Conservation (phyloP, 1,284 basidiomycete species). For the Leccinum pachyderme region DNA sequence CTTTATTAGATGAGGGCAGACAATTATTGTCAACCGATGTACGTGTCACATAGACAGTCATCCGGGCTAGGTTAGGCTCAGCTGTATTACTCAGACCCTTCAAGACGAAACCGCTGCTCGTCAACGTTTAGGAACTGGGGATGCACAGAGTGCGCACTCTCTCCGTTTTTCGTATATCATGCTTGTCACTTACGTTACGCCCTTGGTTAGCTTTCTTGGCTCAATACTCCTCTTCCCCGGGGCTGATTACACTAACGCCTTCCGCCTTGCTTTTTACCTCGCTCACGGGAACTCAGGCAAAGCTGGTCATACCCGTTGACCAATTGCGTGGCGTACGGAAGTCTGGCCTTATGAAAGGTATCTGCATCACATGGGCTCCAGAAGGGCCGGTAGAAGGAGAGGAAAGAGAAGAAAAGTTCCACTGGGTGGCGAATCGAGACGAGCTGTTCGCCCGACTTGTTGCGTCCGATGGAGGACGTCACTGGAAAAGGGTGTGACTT, state of each 20-base stretch:
- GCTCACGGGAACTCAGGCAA: constrained; percentile 45
- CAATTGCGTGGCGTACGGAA: constrained; percentile 58
- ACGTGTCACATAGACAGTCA: constrained; percentile 10
- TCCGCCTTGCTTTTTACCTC: constrained; percentile 54
- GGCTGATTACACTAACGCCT: constrained; percentile 55
- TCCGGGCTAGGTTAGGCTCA: constrained; percentile 4
- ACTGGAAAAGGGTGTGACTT: constrained; percentile 37
- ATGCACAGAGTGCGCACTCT: constrained; percentile 40
- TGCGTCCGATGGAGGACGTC: constrained; percentile 41
- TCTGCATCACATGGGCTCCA: constrained; percentile 48
- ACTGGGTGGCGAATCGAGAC: constrained; percentile 59
- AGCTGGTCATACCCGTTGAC: constrained; percentile 44
- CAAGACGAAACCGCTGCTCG: neutral
- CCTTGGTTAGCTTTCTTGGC: constrained; percentile 54
- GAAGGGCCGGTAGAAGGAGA: constrained; percentile 24
- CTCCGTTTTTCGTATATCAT: neutral
- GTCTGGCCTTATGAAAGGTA: constrained; percentile 49
- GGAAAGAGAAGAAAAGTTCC: constrained; percentile 52
- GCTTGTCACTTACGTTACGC: neutral
- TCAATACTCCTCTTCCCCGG: constrained; percentile 52
- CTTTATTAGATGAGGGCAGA: constrained; percentile 42
- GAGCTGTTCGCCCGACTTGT: constrained; percentile 67
- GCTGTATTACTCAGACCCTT: neutral
- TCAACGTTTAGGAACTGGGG: constrained; percentile 12
- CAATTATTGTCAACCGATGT: constrained; percentile 40